A percentile compares a stretch with the other conserved stretches of the same genome.
Conservation (phyloP, 169 alveolate species). For the Plasmodium chabaudi region DNA sequence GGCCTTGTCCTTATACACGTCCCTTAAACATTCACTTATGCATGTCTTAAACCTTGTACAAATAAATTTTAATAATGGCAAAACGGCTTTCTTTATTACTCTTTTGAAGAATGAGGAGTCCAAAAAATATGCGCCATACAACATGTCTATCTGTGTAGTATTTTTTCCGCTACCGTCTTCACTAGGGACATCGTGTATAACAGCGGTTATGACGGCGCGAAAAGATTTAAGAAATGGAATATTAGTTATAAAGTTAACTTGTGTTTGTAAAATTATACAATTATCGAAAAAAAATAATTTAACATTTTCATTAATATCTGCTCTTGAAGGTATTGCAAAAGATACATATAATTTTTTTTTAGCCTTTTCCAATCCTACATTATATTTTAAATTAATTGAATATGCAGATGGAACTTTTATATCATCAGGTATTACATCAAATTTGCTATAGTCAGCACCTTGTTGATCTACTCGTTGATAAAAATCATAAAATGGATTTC, state of each 20-base stretch:
- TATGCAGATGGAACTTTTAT: background rate
- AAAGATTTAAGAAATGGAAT: conserved; percentile 31
- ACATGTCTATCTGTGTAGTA: conserved; percentile 38
- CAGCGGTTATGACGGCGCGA: conserved; percentile 13
- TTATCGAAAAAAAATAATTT: conserved; percentile 32
- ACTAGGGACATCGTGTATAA: conserved; percentile 4
- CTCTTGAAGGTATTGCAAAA: conserved; percentile 14
- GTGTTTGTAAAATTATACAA: conserved; percentile 22
- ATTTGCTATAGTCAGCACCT: conserved; percentile 8
- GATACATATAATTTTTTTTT: conserved; percentile 8
- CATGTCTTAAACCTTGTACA: conserved; percentile 7
- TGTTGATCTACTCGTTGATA: conserved; percentile 3
- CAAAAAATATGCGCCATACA: conserved; percentile 25
- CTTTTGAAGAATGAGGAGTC: conserved; percentile 20
- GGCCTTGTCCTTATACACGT: background rate
- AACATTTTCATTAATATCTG: conserved; percentile 25
- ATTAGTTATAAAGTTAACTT: conserved; percentile 1
- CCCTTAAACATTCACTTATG: conserved; percentile 13
- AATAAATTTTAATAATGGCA: conserved; percentile 23
- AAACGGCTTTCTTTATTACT: conserved; percentile 4
- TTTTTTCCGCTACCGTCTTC: background rate
- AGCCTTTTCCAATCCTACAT: conserved; percentile 14
- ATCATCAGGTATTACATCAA: background rate
- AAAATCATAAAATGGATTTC: conserved; percentile 27
- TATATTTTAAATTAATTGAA: conserved; percentile 11